phyloP scores from a whole-genome alignment of 1,284 basidiomycete species.

The Schizophyllum amplum region DNA sequence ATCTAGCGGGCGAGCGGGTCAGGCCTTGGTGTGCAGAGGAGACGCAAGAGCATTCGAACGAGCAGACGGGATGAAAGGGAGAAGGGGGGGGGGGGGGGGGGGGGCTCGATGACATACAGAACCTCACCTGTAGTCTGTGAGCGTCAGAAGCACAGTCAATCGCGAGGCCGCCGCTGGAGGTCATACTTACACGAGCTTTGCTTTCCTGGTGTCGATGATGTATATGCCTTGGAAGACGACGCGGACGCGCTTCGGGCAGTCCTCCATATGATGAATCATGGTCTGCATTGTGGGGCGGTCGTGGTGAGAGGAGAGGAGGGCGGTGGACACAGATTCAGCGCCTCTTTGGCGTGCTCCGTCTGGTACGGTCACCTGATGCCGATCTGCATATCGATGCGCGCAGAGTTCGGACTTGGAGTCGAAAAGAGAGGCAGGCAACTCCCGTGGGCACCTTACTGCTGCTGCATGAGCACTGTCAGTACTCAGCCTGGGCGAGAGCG shows the following conservation, averaged over 20 bases:
- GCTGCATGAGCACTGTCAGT: too few relatives aligned
- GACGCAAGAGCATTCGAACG: too few relatives aligned
- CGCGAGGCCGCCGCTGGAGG: neutral
- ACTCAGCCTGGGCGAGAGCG: too few relatives aligned
- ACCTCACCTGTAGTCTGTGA: neutral
- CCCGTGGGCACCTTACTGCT: too few relatives aligned
- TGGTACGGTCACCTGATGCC: neutral
- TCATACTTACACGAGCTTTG: constrained; percentile 50
- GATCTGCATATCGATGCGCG: neutral
- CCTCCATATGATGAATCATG: constrained; percentile 26
- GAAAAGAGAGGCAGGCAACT: too few relatives aligned
- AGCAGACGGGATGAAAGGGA: too few relatives aligned
- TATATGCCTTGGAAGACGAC: constrained; percentile 44
- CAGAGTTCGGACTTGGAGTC: too few relatives aligned
- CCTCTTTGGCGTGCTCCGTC: neutral
- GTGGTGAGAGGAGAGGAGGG: constrained; percentile 11
- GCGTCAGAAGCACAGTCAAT: neutral
- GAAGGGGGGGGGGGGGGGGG: too few relatives aligned
- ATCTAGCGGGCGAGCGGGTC: constrained; percentile 26
- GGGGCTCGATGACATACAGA: too few relatives aligned
- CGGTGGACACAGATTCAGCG: too few relatives aligned
- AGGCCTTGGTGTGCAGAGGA: neutral
- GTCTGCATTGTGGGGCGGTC: neutral
- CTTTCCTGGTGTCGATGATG: constrained; percentile 43
- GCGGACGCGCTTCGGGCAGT: constrained; percentile 41